Conservation (phyloP, 305 asterid genomes). For the Solanum hybrid region DNA sequence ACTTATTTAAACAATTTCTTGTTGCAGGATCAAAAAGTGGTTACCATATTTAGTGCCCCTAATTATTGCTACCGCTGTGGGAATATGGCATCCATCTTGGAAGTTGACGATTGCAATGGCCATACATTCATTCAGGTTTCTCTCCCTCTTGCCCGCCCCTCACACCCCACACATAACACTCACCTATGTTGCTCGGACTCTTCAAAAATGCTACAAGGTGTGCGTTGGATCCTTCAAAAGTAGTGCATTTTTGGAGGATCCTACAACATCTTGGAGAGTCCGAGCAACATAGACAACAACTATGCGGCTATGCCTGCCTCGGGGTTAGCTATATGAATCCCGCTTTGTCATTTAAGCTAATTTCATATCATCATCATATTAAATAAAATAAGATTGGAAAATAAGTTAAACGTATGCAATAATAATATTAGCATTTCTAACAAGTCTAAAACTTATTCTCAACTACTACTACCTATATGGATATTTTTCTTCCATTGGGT, state of each 20-base stretch:
- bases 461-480: not conserved
- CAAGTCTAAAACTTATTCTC: not conserved
- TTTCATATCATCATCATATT: not conserved
- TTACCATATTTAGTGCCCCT: constrained; percentile 88
- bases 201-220: not conserved
- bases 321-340: not conserved
- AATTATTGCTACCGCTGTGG: constrained; percentile 96
- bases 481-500: not conserved
- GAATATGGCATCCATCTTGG: constrained; percentile 92
- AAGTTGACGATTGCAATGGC: constrained; percentile 78
- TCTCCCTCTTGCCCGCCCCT: not conserved
- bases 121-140: constrained; percentile 88
- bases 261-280: not conserved
- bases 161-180: not conserved
- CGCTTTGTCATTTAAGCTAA: not conserved
- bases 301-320: not conserved
- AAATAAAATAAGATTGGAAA: not conserved
- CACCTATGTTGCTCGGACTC: not conserved
- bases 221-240: not conserved
- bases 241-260: not conserved
- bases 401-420: not conserved
- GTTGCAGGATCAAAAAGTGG: constrained; percentile 87
- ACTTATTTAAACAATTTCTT: constrained; percentile 1
- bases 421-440: not conserved
- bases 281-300: not conserved